Percentiles rank a stretch among this genome's conserved stretches.
Evolutionary conservation across 2,329 filamentous ascomycete species (phyloP).

Genomic region (Fusarium setosum): DNA sequence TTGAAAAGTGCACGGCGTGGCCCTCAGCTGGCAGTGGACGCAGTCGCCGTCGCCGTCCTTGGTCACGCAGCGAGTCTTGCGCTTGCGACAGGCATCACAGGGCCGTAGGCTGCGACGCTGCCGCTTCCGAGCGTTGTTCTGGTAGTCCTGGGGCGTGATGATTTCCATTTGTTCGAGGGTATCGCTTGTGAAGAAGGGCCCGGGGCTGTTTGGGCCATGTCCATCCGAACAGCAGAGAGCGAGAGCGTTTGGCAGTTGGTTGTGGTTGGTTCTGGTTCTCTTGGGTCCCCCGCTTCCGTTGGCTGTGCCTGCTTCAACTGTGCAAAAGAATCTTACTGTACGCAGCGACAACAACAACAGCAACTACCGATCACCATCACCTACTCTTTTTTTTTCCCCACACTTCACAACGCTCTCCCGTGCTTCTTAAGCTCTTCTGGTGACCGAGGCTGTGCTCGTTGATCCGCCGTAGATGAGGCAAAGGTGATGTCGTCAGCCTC

Average conservation of each 20-base stretch:
- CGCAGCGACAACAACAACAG: too few relatives aligned
- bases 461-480: constrained; percentile 15
- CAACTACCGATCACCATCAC: too few relatives aligned
- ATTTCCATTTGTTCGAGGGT: constrained; percentile 44
- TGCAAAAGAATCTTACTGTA: too few relatives aligned
- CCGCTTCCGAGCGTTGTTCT: constrained; percentile 43
- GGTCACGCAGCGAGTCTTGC: constrained; percentile 49
- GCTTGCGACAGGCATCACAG: constrained; percentile 48
- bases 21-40: constrained; percentile 44
- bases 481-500: constrained; percentile 27
- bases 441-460: constrained; percentile 21
- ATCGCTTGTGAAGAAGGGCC: constrained; percentile 9
- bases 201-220: constrained; percentile 21
- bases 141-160: constrained; percentile 47
- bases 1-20: constrained; percentile 44
- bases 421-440: constrained; percentile 12
- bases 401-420: too few relatives aligned
- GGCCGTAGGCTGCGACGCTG: constrained; percentile 44
- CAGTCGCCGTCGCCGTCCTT: constrained; percentile 44
- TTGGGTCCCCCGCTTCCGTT: too few relatives aligned
- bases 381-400: too few relatives aligned
- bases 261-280: too few relatives aligned
- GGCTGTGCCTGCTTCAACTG: too few relatives aligned
- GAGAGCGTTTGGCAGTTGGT: too few relatives aligned
- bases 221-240: too few relatives aligned